Evolutionary conservation across 2,329 filamentous ascomycete species (phyloP).

Genomic region (Alternaria infectoria): DNA sequence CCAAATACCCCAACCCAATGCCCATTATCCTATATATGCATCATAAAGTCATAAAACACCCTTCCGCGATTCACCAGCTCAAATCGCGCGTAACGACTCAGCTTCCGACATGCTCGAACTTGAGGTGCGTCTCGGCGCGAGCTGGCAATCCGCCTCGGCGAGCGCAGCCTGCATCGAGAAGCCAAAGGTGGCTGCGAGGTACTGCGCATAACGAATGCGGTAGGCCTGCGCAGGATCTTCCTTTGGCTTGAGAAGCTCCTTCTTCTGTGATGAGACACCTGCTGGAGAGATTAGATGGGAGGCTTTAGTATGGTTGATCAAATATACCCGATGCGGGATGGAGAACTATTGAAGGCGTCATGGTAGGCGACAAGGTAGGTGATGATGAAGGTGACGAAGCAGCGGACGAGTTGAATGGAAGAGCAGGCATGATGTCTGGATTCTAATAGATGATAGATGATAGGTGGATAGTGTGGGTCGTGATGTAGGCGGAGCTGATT

Average conservation of each 20-base stretch:
- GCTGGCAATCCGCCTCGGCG: slow-evolving; percentile 45
- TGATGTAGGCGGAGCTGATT: slow-evolving; percentile 11
- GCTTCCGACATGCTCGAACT: slow-evolving; percentile 45
- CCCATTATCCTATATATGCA: slow-evolving; percentile 27
- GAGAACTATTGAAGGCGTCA: slow-evolving; percentile 49
- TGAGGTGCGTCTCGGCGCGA: slow-evolving; percentile 44
- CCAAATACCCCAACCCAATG: slow-evolving; percentile 30
- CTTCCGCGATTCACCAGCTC: slow-evolving; percentile 9
- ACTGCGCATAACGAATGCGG: slow-evolving; percentile 47
- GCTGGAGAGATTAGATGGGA: slow-evolving; percentile 43
- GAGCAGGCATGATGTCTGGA: slow-evolving; percentile 45
- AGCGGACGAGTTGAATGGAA: slow-evolving; percentile 41
- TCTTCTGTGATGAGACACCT: slow-evolving; percentile 40
- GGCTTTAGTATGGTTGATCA: slow-evolving; percentile 46
- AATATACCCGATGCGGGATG: slow-evolving; percentile 50
- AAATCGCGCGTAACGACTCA: slow-evolving; percentile 40
- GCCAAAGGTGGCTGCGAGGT: slow-evolving; percentile 49
- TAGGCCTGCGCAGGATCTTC: slow-evolving; percentile 42
- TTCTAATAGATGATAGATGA: slow-evolving; percentile 10
- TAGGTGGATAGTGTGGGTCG: background rate
- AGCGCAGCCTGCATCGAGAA: slow-evolving; percentile 48
- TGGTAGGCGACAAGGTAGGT: slow-evolving; percentile 32
- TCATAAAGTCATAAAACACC: slow-evolving; percentile 29
- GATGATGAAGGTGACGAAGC: slow-evolving; percentile 45
- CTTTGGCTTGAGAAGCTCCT: slow-evolving; percentile 43